Evolutionary conservation across 2,329 filamentous ascomycete genomes (phyloP).

Genomic region (Proliferodiscus dingleyae): DNA sequence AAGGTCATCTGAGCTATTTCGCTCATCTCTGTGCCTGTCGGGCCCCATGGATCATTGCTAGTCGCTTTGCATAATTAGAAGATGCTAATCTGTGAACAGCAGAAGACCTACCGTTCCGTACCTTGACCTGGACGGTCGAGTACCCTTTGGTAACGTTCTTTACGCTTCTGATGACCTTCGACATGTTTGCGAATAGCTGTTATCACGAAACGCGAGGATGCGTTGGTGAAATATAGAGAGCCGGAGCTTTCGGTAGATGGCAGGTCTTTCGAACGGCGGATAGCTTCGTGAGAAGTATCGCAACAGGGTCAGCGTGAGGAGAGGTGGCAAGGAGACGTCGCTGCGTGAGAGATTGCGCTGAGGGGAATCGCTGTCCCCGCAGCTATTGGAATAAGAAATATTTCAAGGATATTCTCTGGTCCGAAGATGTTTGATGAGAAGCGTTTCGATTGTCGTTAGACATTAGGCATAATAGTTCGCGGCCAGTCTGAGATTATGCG

Average conservation of each 20-base stretch:
- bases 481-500: slow-evolving; percentile 6
- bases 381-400: not conserved
- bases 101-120: slow-evolving; percentile 77
- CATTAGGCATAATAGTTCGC: slow-evolving; percentile 6
- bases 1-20: slow-evolving; percentile 98
- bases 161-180: slow-evolving; percentile 92
- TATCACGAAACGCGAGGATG: not conserved
- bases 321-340: not conserved
- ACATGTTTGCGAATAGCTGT: slow-evolving; percentile 57
- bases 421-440: not conserved
- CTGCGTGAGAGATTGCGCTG: not conserved
- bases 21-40: slow-evolving; percentile 95
- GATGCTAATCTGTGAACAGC: not conserved
- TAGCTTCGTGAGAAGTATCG: not conserved
- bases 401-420: not conserved
- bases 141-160: slow-evolving; percentile 99
- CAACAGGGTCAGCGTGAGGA: slow-evolving; percentile 2
- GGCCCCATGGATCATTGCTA: slow-evolving; percentile 98
- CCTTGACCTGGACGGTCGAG: slow-evolving; percentile 93
- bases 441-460: slow-evolving; percentile 7
- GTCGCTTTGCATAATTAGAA: slow-evolving; percentile 62
- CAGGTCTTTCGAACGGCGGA: not conserved
- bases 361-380: slow-evolving; percentile 4
- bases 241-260: not conserved
- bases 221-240: slow-evolving; percentile 7